Percentiles rank a stretch among this genome's conserved stretches.
phyloP scores from a whole-genome alignment of 1,139 yeast genomes.

The Candida smagusa region DNA sequence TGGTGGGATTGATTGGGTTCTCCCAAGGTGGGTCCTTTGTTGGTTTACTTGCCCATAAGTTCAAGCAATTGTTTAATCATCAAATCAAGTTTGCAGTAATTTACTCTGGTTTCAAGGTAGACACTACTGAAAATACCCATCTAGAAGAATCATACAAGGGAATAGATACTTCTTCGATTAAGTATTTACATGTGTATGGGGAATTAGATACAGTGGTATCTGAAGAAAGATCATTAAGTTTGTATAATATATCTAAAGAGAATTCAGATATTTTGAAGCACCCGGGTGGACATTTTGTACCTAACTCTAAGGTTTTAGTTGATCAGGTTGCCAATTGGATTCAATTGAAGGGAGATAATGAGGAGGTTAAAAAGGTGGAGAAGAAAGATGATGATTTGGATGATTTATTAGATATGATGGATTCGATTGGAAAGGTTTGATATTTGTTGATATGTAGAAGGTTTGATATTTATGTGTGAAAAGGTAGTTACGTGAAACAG shows the following conservation, averaged over 20 bases:
- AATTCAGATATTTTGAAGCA: constrained; percentile 55
- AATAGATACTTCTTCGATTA: constrained; percentile 19
- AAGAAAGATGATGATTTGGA: constrained; percentile 27
- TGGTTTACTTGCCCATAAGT: constrained; percentile 28
- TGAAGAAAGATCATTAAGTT: constrained; percentile 60
- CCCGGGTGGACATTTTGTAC: constrained; percentile 87
- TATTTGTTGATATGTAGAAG: neutral
- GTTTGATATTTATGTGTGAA: no score
- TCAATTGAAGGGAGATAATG: constrained; percentile 14
- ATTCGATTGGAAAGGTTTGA: constrained; percentile 26
- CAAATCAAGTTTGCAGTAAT: constrained; percentile 63
- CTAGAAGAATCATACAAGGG: constrained; percentile 29
- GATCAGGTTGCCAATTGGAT: constrained; percentile 61
- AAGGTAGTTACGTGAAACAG: no score
- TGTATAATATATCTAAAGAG: constrained; percentile 53
- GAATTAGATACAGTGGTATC: constrained; percentile 86
- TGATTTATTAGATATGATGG: constrained; percentile 37
- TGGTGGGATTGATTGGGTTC: constrained; percentile 43
- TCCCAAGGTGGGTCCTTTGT: constrained; percentile 54
- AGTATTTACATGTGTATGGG: constrained; percentile 73
- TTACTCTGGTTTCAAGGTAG: constrained; percentile 74
- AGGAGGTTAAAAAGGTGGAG: constrained; percentile 7
- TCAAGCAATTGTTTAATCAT: constrained; percentile 25
- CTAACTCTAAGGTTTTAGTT: constrained; percentile 62
- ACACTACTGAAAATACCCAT: constrained; percentile 38